These are phyloP conservation scores for Lentinula guzmanii DNA, from an alignment of 768 basidiomycete genomes.

Conservation along the genomic window DNA sequence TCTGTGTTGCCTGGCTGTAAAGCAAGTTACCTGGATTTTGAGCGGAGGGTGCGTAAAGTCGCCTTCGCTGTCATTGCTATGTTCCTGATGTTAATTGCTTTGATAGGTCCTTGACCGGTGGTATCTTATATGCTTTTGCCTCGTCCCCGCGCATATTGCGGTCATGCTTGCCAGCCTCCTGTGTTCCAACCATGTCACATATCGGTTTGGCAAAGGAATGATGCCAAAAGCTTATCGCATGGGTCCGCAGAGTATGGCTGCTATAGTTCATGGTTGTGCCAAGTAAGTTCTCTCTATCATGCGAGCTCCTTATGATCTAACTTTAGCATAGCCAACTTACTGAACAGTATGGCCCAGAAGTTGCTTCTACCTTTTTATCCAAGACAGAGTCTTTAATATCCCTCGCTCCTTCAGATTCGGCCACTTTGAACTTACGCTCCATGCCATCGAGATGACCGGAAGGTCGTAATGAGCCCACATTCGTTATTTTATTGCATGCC, in stretches of 20 bases:
- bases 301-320: not conserved
- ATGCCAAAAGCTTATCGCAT: constrained; percentile 81
- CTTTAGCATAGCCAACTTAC: constrained; percentile 52
- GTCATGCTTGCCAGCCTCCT: constrained; percentile 61
- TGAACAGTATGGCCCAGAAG: constrained; percentile 62
- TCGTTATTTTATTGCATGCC: no score
- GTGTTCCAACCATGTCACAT: constrained; percentile 81
- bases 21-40: constrained; percentile 49
- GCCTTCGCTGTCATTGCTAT: not conserved
- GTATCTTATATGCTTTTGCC: constrained; percentile 59
- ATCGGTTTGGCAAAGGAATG: constrained; percentile 84
- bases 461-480: not conserved
- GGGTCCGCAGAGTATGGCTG: constrained; percentile 66
- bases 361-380: constrained; percentile 31
- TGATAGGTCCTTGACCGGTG: constrained; percentile 36
- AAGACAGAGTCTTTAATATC: not conserved
- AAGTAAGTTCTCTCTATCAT: constrained; percentile 37
- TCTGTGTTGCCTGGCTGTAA: constrained; percentile 74
- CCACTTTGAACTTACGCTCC: constrained; percentile 14
- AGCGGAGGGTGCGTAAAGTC: constrained; percentile 30
- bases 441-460: not conserved
- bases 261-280: constrained; percentile 83
- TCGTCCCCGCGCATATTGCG: constrained; percentile 63
- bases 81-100: not conserved
- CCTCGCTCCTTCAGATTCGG: not conserved